These are phyloP conservation scores for Edhazardia aedis DNA, from an alignment of 371 early-diverging fungal genomes.

Conservation along the genomic window DNA sequence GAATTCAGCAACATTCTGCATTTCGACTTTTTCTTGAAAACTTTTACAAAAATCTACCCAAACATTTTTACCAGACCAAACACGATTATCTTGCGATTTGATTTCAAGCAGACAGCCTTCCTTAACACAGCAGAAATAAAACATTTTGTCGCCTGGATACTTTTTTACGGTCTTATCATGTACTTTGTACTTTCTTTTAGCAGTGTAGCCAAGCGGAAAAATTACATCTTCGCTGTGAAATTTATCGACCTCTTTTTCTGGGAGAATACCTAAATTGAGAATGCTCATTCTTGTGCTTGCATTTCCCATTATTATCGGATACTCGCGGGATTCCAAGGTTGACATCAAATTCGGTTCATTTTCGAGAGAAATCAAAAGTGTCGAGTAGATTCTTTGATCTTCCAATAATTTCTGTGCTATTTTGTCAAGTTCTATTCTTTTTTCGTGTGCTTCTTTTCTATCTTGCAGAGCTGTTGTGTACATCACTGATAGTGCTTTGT, in stretches of 20 bases:
- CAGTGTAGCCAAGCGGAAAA: constrained; percentile 23
- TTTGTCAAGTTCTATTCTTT: too few species aligned
- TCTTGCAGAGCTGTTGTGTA: too few species aligned
- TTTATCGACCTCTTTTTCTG: constrained; percentile 13
- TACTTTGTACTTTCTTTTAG: constrained; percentile 20
- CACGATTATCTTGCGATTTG: constrained; percentile 9
- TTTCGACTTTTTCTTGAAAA: constrained; percentile 9
- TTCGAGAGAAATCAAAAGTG: too few species aligned
- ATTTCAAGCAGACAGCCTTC: constrained; percentile 2
- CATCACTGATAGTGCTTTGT: too few species aligned
- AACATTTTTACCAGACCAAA: constrained; percentile 14
- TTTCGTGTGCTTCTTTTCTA: too few species aligned
- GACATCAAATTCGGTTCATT: too few species aligned
- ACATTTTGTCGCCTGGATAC: constrained; percentile 15
- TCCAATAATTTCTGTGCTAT: too few species aligned
- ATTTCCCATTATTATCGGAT: background rate
- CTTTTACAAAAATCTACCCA: constrained; percentile 17
- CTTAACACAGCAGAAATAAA: constrained; percentile 15
- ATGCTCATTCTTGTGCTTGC: background rate
- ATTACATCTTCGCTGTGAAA: constrained; percentile 22
- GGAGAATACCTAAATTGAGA: constrained; percentile 15
- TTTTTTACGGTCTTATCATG: constrained; percentile 2
- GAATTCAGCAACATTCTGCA: constrained; percentile 21
- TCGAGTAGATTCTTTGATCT: too few species aligned
- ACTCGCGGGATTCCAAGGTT: too few species aligned